Evolutionary conservation across 2,329 filamentous ascomycete genomes (phyloP).

Genomic region (Phialocephala sp.): DNA sequence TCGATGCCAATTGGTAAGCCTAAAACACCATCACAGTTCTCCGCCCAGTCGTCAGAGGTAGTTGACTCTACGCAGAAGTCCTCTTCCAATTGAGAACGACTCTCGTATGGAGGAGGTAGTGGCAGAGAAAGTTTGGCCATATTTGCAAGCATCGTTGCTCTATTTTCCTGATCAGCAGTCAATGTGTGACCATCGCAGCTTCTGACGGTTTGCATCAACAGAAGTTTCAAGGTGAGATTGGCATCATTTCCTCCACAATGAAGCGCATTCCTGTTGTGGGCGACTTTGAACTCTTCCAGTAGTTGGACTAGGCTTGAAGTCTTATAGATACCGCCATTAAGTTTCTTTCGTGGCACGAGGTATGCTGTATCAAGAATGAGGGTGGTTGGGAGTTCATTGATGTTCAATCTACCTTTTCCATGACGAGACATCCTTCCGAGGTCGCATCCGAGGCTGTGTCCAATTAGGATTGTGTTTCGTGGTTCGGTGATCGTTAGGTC

Average conservation of each 20-base stretch:
- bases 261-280: not conserved
- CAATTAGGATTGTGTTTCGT: not conserved
- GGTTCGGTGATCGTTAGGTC: not conserved
- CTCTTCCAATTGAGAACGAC: not conserved
- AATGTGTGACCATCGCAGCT: not conserved
- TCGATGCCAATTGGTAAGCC: not conserved
- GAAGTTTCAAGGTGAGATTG: not conserved
- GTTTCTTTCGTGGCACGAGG: not conserved
- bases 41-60: not conserved
- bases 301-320: not conserved
- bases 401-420: not conserved
- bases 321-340: not conserved
- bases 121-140: not conserved
- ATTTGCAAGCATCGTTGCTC: not conserved
- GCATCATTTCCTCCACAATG: not conserved
- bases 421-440: not conserved
- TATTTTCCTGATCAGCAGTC: not conserved
- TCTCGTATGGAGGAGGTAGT: not conserved
- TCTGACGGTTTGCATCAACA: not conserved
- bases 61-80: not conserved
- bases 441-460: not conserved
- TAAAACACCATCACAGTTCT: not conserved
- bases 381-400: not conserved
- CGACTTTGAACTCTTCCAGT: not conserved
- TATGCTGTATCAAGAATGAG: not conserved